Evolutionary conservation across 768 basidiomycete species (phyloP).

Genomic region (Xerocomus spinulosus): DNA sequence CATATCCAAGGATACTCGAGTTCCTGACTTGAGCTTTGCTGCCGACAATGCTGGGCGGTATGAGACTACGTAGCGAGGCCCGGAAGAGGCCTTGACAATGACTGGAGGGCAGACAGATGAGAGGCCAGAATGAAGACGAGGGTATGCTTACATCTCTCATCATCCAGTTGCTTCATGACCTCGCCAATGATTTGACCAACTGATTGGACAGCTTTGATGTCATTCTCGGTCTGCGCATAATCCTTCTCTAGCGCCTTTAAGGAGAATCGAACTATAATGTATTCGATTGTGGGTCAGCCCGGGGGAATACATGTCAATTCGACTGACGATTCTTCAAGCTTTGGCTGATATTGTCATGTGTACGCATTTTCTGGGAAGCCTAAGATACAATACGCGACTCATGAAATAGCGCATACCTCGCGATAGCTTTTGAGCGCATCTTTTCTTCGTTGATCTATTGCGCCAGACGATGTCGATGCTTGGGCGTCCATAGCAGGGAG

Average conservation of each 20-base stretch:
- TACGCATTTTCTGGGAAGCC: slow-evolving; percentile 81
- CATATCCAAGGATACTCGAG: slow-evolving; percentile 98
- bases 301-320: not conserved
- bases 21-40: slow-evolving; percentile 86
- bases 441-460: slow-evolving; percentile 65
- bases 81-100: slow-evolving; percentile 98
- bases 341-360: slow-evolving; percentile 83
- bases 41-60: slow-evolving; percentile 92
- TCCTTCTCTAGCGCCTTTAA: slow-evolving; percentile 85
- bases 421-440: slow-evolving; percentile 76
- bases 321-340: slow-evolving; percentile 84
- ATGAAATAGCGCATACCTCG: slow-evolving; percentile 44
- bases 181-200: slow-evolving; percentile 99
- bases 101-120: slow-evolving; percentile 41
- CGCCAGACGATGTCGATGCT: slow-evolving; percentile 49
- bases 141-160: slow-evolving; percentile 80
- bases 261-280: slow-evolving; percentile 73
- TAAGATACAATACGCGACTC: not conserved
- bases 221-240: slow-evolving; percentile 94
- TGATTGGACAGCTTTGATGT: slow-evolving; percentile 97
- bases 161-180: slow-evolving; percentile 97
- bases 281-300: not conserved
- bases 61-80: slow-evolving; percentile 97
- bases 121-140: not conserved
- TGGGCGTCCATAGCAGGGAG: slow-evolving; percentile 26